A percentile compares a stretch with the other conserved stretches of the same genome.
Evolutionary conservation across 257 asterid genomes (phyloP).

Genomic region (Sherardia arvensis): DNA sequence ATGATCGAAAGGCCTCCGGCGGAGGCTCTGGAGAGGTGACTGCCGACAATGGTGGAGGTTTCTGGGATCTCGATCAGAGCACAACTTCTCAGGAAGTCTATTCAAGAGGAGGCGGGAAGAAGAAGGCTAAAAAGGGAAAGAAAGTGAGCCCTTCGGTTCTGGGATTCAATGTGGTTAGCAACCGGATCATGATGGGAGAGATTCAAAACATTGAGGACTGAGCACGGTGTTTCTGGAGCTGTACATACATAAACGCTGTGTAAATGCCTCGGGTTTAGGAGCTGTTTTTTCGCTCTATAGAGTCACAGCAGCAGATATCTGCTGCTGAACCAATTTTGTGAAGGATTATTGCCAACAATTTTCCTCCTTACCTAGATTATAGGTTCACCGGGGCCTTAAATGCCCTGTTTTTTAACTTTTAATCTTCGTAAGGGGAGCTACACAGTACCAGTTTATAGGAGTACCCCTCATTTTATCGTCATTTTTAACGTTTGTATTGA

Average conservation of each 20-base stretch:
- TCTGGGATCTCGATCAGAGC: conserved; percentile 22
- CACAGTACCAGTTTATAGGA: too few species aligned
- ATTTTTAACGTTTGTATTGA: too few species aligned
- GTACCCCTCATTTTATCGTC: not conserved
- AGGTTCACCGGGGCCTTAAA: not conserved
- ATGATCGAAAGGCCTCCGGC: conserved; percentile 28
- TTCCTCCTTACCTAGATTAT: conserved; percentile 14
- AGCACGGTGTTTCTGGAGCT: conserved; percentile 11
- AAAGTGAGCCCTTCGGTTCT: conserved; percentile 68
- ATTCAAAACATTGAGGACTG: conserved; percentile 77
- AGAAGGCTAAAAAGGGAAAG: conserved; percentile 78
- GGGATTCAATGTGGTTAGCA: conserved; percentile 94
- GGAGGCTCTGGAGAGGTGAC: conserved; percentile 24
- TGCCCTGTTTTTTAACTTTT: not conserved
- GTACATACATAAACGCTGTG: conserved; percentile 52
- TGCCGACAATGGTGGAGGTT: conserved; percentile 26
- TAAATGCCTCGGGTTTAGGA: conserved; percentile 29
- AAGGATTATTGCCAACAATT: conserved; percentile 18
- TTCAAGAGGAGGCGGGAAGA: conserved; percentile 55
- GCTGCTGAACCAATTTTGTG: conserved; percentile 60
- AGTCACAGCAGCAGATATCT: conserved; percentile 47
- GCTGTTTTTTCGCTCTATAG: conserved; percentile 24
- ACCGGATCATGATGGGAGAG: conserved; percentile 99
- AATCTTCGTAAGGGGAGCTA: not conserved
- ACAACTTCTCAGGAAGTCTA: conserved; percentile 29